Percentiles rank a stretch among this genome's conserved stretches.
These are phyloP conservation scores for Kluyveromyces lactis DNA, from an alignment of 805 yeast genomes.

Conservation along the genomic window DNA sequence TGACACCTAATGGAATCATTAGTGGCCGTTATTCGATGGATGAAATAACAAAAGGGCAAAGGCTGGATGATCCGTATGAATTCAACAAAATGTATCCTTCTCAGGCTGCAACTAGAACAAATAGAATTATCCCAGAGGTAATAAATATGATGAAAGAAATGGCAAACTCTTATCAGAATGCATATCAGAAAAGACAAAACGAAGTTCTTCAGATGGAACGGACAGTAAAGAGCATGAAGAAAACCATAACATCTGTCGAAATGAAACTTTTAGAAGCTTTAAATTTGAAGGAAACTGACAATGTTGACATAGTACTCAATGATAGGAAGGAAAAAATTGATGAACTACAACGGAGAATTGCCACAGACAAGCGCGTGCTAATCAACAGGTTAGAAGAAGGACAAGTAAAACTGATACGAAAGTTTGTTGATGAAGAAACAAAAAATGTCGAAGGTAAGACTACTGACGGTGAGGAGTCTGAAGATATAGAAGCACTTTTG, in stretches of 20 bases:
- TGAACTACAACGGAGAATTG: conserved; percentile 9
- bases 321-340: conserved; percentile 11
- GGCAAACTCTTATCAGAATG: conserved; percentile 47
- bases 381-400: conserved; percentile 24
- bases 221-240: conserved; percentile 17
- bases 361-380: conserved; percentile 17
- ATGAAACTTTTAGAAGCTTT: conserved; percentile 30
- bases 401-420: conserved; percentile 18
- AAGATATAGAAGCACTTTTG: conserved; percentile 14
- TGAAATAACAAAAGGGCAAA: background rate
- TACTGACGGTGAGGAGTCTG: conserved; percentile 13
- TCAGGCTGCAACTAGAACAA: conserved; percentile 25
- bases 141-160: conserved; percentile 30
- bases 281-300: conserved; percentile 64
- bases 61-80: conserved; percentile 5
- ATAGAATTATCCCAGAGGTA: conserved; percentile 23
- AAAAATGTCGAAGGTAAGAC: conserved; percentile 1
- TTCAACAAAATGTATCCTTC: conserved; percentile 26
- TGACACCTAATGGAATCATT: conserved; percentile 24
- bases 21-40: conserved; percentile 29
- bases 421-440: conserved; percentile 7
- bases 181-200: conserved; percentile 38
- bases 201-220: conserved; percentile 29
- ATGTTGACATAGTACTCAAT: conserved; percentile 62
- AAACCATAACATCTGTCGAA: conserved; percentile 17